Conservation (phyloP, 768 basidiomycete genomes). For the Rhizopogon vinicolor region DNA sequence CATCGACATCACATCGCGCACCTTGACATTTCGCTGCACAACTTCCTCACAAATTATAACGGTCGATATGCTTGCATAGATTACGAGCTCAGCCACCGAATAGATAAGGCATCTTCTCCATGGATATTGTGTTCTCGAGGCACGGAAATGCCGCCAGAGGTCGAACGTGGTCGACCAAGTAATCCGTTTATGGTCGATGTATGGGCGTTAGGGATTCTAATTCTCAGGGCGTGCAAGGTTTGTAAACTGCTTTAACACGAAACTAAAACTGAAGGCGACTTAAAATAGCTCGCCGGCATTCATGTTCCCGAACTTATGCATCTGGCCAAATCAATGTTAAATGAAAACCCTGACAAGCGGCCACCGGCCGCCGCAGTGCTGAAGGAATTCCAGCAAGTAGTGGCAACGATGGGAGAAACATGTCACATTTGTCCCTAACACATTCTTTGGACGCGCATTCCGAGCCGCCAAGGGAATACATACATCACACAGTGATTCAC, state of each 20-base stretch:
- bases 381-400: conserved; percentile 45
- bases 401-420: conserved; percentile 35
- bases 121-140: conserved; percentile 42
- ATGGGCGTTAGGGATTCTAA: conserved; percentile 65
- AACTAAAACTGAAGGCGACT: conserved; percentile 5
- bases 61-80: conserved; percentile 72
- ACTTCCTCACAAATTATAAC: conserved; percentile 61
- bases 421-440: conserved; percentile 5
- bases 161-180: conserved; percentile 41
- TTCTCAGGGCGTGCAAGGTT: conserved; percentile 65
- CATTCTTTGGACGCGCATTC: background rate
- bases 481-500: too few relatives aligned
- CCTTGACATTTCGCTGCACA: conserved; percentile 67
- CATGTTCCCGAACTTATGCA: conserved; percentile 56
- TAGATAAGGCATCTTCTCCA: conserved; percentile 34
- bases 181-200: conserved; percentile 73
- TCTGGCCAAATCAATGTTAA: conserved; percentile 57
- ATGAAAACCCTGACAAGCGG: conserved; percentile 43
- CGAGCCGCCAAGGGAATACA: background rate
- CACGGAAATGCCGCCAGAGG: conserved; percentile 71
- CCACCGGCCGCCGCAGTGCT: conserved; percentile 48
- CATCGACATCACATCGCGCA: conserved; percentile 63
- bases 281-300: conserved; percentile 47
- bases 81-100: conserved; percentile 61
- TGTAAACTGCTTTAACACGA: conserved; percentile 8